Conservation (phyloP, 345 rosid species). For the Citrus inodora region DNA sequence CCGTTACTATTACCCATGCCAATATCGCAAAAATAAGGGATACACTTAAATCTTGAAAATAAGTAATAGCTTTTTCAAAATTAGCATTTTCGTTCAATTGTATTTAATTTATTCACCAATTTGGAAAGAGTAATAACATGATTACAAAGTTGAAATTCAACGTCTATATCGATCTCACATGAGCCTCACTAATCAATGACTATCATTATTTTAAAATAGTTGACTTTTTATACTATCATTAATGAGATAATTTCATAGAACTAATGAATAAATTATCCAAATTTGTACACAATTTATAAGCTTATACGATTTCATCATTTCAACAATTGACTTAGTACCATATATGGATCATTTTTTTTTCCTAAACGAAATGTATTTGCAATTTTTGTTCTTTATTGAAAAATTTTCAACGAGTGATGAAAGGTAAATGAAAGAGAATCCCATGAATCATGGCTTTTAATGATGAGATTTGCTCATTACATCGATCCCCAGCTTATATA, state of each 20-base stretch:
- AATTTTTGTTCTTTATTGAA: background rate
- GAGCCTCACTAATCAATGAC: no score
- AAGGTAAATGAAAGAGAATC: background rate
- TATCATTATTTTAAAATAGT: no score
- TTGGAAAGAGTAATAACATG: background rate
- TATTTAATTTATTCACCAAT: background rate
- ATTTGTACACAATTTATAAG: background rate
- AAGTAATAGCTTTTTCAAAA: background rate
- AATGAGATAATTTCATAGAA: no score
- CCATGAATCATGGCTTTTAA: background rate
- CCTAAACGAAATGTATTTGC: background rate
- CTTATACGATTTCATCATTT: no score
- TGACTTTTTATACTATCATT: no score
- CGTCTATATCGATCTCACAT: no score
- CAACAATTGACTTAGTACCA: background rate
- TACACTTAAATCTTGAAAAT: background rate
- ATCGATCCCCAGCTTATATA: background rate
- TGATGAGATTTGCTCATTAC: background rate
- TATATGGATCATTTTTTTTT: background rate
- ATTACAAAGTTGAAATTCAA: no score
- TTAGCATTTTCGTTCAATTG: background rate
- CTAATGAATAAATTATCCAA: no score
- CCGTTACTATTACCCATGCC: background rate
- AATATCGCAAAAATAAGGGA: no score
- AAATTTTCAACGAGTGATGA: background rate